Percentiles rank a stretch among this genome's conserved stretches.
Evolutionary conservation across 768 basidiomycete species (phyloP).

Genomic region (Suillus lakei): DNA sequence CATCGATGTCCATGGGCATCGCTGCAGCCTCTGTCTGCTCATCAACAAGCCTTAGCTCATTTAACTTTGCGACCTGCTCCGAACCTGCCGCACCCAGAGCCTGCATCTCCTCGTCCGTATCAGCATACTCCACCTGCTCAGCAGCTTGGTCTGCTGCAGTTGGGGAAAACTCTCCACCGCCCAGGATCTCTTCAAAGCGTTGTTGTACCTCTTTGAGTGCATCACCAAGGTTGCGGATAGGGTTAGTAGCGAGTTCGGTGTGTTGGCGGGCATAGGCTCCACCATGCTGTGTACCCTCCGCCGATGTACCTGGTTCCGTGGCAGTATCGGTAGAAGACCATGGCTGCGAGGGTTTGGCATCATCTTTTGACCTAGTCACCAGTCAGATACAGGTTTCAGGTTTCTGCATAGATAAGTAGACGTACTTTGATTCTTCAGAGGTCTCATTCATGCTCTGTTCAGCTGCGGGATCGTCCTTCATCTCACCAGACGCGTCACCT

Average conservation of each 20-base stretch:
- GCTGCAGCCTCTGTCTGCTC: conserved; percentile 46
- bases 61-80: conserved; percentile 81
- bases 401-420: not conserved
- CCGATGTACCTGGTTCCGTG: conserved; percentile 38
- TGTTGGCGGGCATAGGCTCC: conserved; percentile 45
- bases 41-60: conserved; percentile 80
- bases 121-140: conserved; percentile 79
- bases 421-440: conserved; percentile 25
- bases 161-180: conserved; percentile 39
- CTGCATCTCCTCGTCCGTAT: conserved; percentile 76
- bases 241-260: conserved; percentile 48
- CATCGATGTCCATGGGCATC: conserved; percentile 56
- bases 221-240: conserved; percentile 83
- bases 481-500: conserved; percentile 20
- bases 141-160: conserved; percentile 41
- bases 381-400: not conserved
- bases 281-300: conserved; percentile 52
- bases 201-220: conserved; percentile 79
- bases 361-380: conserved; percentile 6
- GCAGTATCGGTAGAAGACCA: conserved; percentile 7
- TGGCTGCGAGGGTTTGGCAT: conserved; percentile 9
- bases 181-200: conserved; percentile 83
- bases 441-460: conserved; percentile 35
- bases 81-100: conserved; percentile 87
- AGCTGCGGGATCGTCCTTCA: conserved; percentile 14